Base-by-base conservation (phyloP, 148 eudicot species). In the Polygonum aviculare region DNA sequence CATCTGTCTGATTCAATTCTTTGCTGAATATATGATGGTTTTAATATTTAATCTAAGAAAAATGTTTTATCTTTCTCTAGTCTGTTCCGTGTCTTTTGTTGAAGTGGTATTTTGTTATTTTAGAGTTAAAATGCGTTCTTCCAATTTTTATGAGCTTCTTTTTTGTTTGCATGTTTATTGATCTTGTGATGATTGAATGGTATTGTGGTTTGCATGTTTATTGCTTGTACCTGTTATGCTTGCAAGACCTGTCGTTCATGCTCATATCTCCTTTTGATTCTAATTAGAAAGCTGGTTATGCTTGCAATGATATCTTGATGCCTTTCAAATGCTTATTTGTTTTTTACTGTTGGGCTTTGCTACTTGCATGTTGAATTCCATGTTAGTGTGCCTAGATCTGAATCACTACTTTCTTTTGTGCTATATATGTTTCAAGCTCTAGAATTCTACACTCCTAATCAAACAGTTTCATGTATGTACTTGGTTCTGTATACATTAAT, bases 61-160 rank as follows among this genome's bases (percentile, higher is more conserved):
- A n/a, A 18, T 16, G 50, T 22, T 7, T n/a, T 10, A 72, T 31
- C 40, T 47, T 10, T 40, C 7, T 14, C 9, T 7, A 21, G n/a
- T 72, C 51, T 18, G 26, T n/a, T 72, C 3, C 10, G 7, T 72
- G 44, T 41, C 7, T 10, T 72, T n/a, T n/a, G 26, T 39, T 8
- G 73, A 10, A 19, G 47, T 54, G 33, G 31, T 72, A 57, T 52
- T 73, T 19, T 57, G 19, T 40, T n/a, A n/a, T n/a, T n/a, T 39
- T 57, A 45, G 62, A 77, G 55, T 77, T 36, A 16, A 39, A 38
- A 63, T 26, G 35, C 18, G 22, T 74, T 44, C n/a, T n/a, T n/a
- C n/a, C n/a, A n/a, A n/a, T n/a, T n/a, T n/a, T n/a, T n/a, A n/a
- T n/a, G n/a, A n/a, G n/a, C n/a, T n/a, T n/a, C n/a, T n/a, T n/a